Percentiles rank a stretch among this genome's conserved stretches.
phyloP scores from a whole-genome alignment of 139 green algal species.

The Tetradesmus obliquus region DNA sequence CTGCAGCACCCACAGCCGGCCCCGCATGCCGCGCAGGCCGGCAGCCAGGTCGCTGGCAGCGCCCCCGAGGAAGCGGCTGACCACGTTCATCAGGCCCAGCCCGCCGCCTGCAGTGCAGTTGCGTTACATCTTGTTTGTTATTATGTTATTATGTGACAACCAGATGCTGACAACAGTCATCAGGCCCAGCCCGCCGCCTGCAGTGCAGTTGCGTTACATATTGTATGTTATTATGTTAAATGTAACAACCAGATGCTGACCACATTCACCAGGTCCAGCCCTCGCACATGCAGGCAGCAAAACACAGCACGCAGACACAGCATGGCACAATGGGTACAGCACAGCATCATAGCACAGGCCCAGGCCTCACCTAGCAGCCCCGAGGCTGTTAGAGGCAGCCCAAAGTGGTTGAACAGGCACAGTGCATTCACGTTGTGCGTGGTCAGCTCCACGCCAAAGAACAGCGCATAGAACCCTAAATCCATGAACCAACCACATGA shows the following conservation, averaged over 20 bases:
- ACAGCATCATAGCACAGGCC: no score
- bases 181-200: background rate
- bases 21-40: slow-evolving; percentile 78
- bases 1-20: slow-evolving; percentile 81
- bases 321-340: background rate
- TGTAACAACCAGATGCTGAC: no score
- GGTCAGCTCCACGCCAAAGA: slow-evolving; percentile 89
- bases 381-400: slow-evolving; percentile 55
- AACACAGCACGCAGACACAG: background rate
- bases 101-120: slow-evolving; percentile 45
- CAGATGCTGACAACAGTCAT: slow-evolving; percentile 31
- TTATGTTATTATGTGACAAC: no score
- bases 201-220: background rate
- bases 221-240: no score
- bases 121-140: no score
- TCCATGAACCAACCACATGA: background rate
- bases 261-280: background rate
- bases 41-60: slow-evolving; percentile 70
- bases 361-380: slow-evolving; percentile 20
- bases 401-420: slow-evolving; percentile 85
- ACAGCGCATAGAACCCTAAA: slow-evolving; percentile 73
- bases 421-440: slow-evolving; percentile 83
- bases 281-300: no score
- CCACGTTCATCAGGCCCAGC: slow-evolving; percentile 95
- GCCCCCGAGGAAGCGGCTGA: slow-evolving; percentile 86